Conservation (phyloP, 495 filamentous ascomycete species). For the Chaetomium tenue region DNA sequence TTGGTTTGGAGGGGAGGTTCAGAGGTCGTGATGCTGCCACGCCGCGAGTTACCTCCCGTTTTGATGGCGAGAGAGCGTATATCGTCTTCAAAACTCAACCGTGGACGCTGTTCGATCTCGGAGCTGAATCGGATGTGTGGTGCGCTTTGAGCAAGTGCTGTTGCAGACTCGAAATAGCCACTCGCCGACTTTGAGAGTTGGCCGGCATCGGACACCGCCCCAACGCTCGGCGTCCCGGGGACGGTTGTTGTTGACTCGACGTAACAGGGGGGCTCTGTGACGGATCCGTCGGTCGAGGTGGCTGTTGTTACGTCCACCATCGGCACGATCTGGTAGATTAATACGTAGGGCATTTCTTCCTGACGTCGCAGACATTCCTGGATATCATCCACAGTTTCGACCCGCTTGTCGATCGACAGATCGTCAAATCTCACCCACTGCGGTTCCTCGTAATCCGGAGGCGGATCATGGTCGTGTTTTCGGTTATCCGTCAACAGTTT, state of each 20-base stretch:
- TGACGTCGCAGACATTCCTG: conserved; percentile 57
- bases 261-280: conserved; percentile 55
- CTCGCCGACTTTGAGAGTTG: conserved; percentile 39
- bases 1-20: conserved; percentile 44
- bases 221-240: conserved; percentile 26
- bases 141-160: conserved; percentile 26
- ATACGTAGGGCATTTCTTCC: conserved; percentile 86
- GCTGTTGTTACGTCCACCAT: conserved; percentile 64
- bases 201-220: conserved; percentile 15
- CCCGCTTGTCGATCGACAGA: conserved; percentile 59
- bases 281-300: conserved; percentile 53
- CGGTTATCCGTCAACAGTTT: conserved; percentile 54
- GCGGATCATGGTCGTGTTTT: conserved; percentile 50
- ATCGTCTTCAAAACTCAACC: conserved; percentile 41
- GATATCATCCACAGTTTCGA: conserved; percentile 73
- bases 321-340: conserved; percentile 93
- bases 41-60: conserved; percentile 41
- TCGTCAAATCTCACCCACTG: conserved; percentile 93
- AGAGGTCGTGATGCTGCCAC: conserved; percentile 49
- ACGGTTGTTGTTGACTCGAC: conserved; percentile 40
- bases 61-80: conserved; percentile 33
- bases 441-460: conserved; percentile 56
- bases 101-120: conserved; percentile 38
- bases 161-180: conserved; percentile 46
- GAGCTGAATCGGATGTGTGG: conserved; percentile 44